Base-by-base conservation (phyloP, 2,329 filamentous ascomycete genomes). In the Acephala macrosclerotiorum region DNA sequence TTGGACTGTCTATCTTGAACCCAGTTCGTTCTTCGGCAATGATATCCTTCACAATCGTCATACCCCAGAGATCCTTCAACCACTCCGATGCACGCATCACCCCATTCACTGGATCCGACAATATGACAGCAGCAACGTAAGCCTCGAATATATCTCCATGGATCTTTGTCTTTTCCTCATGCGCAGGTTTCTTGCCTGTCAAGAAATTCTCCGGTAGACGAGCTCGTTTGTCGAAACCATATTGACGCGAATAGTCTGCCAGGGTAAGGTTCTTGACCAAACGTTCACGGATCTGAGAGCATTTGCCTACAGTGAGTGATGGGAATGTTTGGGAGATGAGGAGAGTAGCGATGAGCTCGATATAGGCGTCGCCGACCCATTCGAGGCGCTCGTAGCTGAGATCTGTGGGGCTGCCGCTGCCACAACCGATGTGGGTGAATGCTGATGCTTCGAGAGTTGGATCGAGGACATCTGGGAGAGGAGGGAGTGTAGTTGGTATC, bases 81-180 rank as follows among this genome's bases (percentile, higher is more conserved):
- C 94, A 98, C 16, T 83, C 76, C 60, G 90, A 84, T 1, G 86
- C 89, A 1, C 82, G 83, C 8, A 77, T 68, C 56, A 91, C 85
- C 0, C 94, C 94, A 56, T 87, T 76, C 2, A 80, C 78, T 0
- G 87, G 83, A 72, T 93, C 86, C 0, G 90, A 89, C 1, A 93
- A 80, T 38, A 97, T 85, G 6, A 94, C 79, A 2, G 91, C 94
- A 9, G 91, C 94, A 18, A 97, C 87, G 72, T 96, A 97, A 0
- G 95, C 91, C 77, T 98, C 95, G 73, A 97, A 96, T 20, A 97
- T 85, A 75, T 98, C 95, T 9, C 90, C 94, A 63, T 91, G 83
- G 11, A 93, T 88, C 77, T 97, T 97, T 16, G 81, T 85, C 66
- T 86, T 83, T 49, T 84, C 85, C 75, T 85, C 89, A 75, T n/a